These are phyloP conservation scores for Colletotrichum tofieldiae DNA, from an alignment of 2,329 filamentous ascomycete genomes.

Conservation along the genomic window DNA sequence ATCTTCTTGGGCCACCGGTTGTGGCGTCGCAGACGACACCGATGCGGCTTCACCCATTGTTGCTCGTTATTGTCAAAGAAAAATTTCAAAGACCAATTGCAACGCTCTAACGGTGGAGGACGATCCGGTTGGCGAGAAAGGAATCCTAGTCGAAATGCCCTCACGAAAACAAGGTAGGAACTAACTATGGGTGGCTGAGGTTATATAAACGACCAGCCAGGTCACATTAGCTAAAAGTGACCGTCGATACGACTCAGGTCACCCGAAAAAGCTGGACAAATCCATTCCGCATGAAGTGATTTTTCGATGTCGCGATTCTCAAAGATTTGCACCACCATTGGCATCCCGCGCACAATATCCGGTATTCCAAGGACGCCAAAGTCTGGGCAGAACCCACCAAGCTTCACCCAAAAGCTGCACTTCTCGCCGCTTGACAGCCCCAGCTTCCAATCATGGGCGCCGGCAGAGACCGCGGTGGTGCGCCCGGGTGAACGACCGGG, in stretches of 20 bases:
- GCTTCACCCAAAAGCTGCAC: background rate
- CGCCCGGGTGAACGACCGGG: slow-evolving; percentile 4
- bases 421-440: background rate
- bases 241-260: slow-evolving; percentile 14
- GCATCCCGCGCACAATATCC: slow-evolving; percentile 14
- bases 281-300: slow-evolving; percentile 15
- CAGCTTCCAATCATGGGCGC: slow-evolving; percentile 24
- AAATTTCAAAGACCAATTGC: background rate
- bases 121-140: background rate
- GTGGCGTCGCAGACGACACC: slow-evolving; percentile 11
- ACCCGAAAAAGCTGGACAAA: slow-evolving; percentile 1
- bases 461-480: slow-evolving; percentile 10
- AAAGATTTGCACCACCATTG: slow-evolving; percentile 24
- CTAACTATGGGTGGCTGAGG: background rate
- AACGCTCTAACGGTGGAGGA: background rate
- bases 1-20: background rate
- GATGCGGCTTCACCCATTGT: slow-evolving; percentile 26
- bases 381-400: slow-evolving; percentile 38
- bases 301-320: slow-evolving; percentile 30
- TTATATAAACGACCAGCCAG: slow-evolving; percentile 26
- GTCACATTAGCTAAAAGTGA: slow-evolving; percentile 1
- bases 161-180: background rate
- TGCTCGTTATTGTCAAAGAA: background rate
- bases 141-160: background rate
- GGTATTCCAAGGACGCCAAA: slow-evolving; percentile 28